Percentiles rank a stretch among this genome's conserved stretches.
phyloP scores from a whole-genome alignment of 2,329 filamentous ascomycete genomes.

The Plenodomus biglobosus region DNA sequence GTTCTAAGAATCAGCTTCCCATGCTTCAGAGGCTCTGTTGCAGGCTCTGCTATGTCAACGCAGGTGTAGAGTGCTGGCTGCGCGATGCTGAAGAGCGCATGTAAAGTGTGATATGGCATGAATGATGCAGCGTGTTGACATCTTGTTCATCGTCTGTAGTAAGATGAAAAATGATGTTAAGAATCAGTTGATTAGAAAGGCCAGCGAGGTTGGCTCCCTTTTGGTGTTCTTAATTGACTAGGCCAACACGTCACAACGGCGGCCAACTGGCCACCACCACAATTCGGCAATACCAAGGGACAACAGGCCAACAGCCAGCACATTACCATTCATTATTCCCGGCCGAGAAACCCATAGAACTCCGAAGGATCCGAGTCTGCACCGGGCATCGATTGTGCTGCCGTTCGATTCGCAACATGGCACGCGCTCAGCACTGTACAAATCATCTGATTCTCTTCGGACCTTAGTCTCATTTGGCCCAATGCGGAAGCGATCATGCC shows the following conservation, averaged over 20 bases:
- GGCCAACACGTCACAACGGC: no score
- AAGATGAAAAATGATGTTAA: slow-evolving; percentile 4
- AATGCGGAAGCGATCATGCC: not conserved
- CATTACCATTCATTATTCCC: not conserved
- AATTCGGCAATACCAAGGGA: not conserved
- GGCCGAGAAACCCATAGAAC: not conserved
- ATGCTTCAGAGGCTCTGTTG: not conserved
- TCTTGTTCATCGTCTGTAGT: not conserved
- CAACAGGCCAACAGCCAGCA: not conserved
- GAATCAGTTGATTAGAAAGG: slow-evolving; percentile 9
- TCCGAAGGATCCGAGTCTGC: not conserved
- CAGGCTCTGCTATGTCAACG: slow-evolving; percentile 1
- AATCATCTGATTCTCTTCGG: not conserved
- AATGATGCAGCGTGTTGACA: slow-evolving; percentile 1
- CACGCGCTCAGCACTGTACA: not conserved
- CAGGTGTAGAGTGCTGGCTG: slow-evolving; percentile 10
- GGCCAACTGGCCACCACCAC: no score
- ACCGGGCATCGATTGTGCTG: not conserved
- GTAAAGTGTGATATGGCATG: slow-evolving; percentile 8
- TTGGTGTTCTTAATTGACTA: not conserved
- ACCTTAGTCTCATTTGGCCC: not conserved
- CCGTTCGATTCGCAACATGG: not conserved
- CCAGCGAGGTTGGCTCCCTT: slow-evolving; percentile 1
- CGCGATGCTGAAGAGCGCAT: slow-evolving; percentile 4
- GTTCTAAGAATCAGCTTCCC: slow-evolving; percentile 7